A percentile compares a stretch with the other conserved stretches of the same genome.
Evolutionary conservation across 2,329 filamentous ascomycete species (phyloP).

Genomic region (Scedosporium apiospermum): DNA sequence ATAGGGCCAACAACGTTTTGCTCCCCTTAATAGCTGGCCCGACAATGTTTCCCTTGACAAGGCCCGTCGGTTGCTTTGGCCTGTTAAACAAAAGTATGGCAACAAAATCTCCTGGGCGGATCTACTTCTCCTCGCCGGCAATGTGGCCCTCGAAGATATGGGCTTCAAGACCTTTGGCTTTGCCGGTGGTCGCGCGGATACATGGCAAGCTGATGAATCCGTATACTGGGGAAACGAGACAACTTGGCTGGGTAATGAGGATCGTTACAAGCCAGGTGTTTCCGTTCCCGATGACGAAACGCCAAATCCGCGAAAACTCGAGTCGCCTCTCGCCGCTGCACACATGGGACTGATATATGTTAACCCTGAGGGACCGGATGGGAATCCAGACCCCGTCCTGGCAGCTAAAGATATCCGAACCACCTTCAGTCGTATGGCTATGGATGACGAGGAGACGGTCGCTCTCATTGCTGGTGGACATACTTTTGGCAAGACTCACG

Average conservation of each 20-base stretch:
- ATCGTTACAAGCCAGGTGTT: slow-evolving; percentile 44
- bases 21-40: slow-evolving; percentile 72
- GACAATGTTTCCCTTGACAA: slow-evolving; percentile 74
- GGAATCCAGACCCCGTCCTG: slow-evolving; percentile 58
- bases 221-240: slow-evolving; percentile 70
- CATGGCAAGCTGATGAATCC: slow-evolving; percentile 66
- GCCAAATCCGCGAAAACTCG: slow-evolving; percentile 53
- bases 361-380: slow-evolving; percentile 70
- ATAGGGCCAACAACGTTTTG: slow-evolving; percentile 65
- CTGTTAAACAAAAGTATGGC: slow-evolving; percentile 78
- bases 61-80: slow-evolving; percentile 69
- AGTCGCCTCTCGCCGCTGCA: slow-evolving; percentile 56
- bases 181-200: slow-evolving; percentile 61
- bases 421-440: slow-evolving; percentile 71
- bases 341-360: slow-evolving; percentile 73
- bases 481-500: slow-evolving; percentile 74
- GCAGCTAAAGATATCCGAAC: slow-evolving; percentile 63
- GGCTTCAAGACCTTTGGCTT: slow-evolving; percentile 67
- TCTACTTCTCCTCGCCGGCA: slow-evolving; percentile 60
- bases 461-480: slow-evolving; percentile 72
- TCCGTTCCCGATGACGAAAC: slow-evolving; percentile 28
- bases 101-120: slow-evolving; percentile 78
- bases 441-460: slow-evolving; percentile 76
- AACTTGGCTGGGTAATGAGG: slow-evolving; percentile 64
- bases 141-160: slow-evolving; percentile 73